Percentiles rank a stretch among this genome's conserved stretches.
These are phyloP conservation scores for Xylona heveae DNA, from an alignment of 495 filamentous ascomycete species.

Conservation along the genomic window DNA sequence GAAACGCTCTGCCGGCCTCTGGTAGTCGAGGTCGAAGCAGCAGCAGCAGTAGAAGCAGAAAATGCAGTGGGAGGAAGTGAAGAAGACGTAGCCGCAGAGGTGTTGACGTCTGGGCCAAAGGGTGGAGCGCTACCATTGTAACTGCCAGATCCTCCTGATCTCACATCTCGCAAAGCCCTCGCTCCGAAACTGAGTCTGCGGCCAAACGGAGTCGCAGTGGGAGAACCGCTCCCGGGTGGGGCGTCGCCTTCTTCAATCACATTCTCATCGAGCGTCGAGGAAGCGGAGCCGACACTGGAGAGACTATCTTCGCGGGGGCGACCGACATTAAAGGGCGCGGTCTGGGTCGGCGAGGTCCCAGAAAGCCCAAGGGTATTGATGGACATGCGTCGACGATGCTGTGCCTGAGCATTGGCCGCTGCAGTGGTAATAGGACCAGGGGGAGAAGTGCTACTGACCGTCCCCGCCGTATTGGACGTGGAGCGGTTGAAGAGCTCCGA, in stretches of 20 bases:
- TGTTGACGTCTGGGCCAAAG: too few species aligned
- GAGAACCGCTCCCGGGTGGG: conserved; percentile 22
- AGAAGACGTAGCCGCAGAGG: too few species aligned
- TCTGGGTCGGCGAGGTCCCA: conserved; percentile 45
- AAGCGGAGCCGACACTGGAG: conserved; percentile 46
- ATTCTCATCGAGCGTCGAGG: conserved; percentile 66
- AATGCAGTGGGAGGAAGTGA: conserved; percentile 13
- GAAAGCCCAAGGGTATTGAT: conserved; percentile 70
- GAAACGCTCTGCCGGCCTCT: neutral
- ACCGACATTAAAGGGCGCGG: conserved; percentile 30
- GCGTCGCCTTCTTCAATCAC: conserved; percentile 63
- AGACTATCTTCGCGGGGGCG: conserved; percentile 48
- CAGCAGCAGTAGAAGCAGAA: conserved; percentile 20
- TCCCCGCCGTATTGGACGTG: conserved; percentile 5
- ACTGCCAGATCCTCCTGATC: conserved; percentile 22
- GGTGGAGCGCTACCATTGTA: conserved; percentile 14
- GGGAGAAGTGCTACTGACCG: conserved; percentile 12
- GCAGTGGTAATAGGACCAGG: conserved; percentile 45
- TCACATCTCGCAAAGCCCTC: conserved; percentile 54
- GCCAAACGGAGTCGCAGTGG: conserved; percentile 47
- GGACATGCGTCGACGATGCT: conserved; percentile 68
- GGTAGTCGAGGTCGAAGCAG: conserved; percentile 11
- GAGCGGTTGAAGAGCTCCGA: conserved; percentile 24
- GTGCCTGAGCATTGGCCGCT: conserved; percentile 35
- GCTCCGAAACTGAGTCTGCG: conserved; percentile 85